Evolutionary conservation across 2,329 filamentous ascomycete genomes (phyloP).

Genomic region (Sclerotinia borealis): DNA sequence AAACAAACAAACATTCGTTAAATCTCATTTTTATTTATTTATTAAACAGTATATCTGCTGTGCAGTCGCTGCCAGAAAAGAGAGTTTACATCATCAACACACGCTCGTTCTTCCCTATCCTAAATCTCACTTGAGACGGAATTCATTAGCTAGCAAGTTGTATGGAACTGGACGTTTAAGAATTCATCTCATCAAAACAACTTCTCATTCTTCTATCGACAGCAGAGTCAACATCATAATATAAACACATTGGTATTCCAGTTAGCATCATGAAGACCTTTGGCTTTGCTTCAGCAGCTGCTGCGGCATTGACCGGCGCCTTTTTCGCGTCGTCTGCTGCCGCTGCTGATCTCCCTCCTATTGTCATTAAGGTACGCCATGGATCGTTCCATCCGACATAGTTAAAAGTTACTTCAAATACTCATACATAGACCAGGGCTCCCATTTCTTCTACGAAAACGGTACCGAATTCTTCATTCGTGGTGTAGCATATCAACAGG

Average conservation of each 20-base stretch:
- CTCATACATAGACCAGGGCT: constrained; percentile 25
- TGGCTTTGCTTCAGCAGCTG: constrained; percentile 37
- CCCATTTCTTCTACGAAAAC: constrained; percentile 42
- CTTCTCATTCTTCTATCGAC: constrained; percentile 1
- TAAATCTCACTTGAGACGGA: not conserved
- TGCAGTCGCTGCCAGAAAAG: not conserved
- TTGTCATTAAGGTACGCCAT: constrained; percentile 39
- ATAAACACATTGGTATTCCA: constrained; percentile 3
- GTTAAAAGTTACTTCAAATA: not conserved
- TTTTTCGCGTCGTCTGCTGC: constrained; percentile 43
- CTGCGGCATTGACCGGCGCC: constrained; percentile 43
- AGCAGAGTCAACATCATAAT: constrained; percentile 22
- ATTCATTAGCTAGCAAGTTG: not conserved
- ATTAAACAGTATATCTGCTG: not conserved
- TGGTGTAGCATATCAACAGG: constrained; percentile 93
- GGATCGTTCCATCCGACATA: not conserved
- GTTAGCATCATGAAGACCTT: constrained; percentile 47
- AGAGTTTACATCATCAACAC: not conserved
- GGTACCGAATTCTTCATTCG: constrained; percentile 85
- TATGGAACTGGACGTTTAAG: not conserved
- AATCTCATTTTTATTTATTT: not conserved
- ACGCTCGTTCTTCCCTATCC: constrained; percentile 1
- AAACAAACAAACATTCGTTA: constrained; percentile 2
- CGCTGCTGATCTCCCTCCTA: constrained; percentile 49
- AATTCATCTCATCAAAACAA: not conserved